Conservation (phyloP, 1,284 basidiomycete species). For the Ustilago trichophora region DNA sequence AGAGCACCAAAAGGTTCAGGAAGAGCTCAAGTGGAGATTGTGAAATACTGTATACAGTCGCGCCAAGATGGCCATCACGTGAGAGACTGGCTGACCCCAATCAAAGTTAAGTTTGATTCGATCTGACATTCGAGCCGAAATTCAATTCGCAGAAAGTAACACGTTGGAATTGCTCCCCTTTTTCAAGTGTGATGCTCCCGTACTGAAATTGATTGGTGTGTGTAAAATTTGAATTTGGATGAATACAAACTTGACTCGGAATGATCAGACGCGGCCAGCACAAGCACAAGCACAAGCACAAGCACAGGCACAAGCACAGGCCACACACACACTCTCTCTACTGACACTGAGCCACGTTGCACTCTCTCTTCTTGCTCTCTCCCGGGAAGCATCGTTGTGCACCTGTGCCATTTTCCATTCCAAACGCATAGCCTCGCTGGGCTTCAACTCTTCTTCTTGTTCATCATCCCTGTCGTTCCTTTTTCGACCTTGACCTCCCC, state of each 20-base stretch:
- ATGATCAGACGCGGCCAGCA: slow-evolving; percentile 3
- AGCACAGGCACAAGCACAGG: slow-evolving; percentile 28
- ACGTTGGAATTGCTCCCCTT: too few species aligned
- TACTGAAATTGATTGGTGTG: neutral
- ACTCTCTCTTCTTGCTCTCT: slow-evolving; percentile 2
- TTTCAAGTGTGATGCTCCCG: too few species aligned
- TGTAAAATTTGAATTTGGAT: neutral
- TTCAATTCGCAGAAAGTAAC: neutral
- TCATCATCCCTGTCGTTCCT: neutral
- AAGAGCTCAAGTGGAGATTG: too few species aligned
- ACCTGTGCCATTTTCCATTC: too few species aligned
- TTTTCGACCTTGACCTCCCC: neutral
- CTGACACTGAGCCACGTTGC: slow-evolving; percentile 21
- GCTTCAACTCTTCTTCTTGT: neutral
- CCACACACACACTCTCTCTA: slow-evolving; percentile 10
- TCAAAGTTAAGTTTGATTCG: too few species aligned
- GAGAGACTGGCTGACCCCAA: too few species aligned
- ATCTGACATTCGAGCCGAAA: slow-evolving; percentile 10
- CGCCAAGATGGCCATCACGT: slow-evolving; percentile 15
- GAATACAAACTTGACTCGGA: slow-evolving; percentile 5
- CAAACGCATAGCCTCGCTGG: too few species aligned
- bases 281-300: too few species aligned
- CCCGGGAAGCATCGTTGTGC: too few species aligned
- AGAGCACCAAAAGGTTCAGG: too few species aligned
- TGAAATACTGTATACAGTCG: neutral